Evolutionary conservation across 2,329 filamentous ascomycete species (phyloP).

Genomic region (Colletotrichum filicis): DNA sequence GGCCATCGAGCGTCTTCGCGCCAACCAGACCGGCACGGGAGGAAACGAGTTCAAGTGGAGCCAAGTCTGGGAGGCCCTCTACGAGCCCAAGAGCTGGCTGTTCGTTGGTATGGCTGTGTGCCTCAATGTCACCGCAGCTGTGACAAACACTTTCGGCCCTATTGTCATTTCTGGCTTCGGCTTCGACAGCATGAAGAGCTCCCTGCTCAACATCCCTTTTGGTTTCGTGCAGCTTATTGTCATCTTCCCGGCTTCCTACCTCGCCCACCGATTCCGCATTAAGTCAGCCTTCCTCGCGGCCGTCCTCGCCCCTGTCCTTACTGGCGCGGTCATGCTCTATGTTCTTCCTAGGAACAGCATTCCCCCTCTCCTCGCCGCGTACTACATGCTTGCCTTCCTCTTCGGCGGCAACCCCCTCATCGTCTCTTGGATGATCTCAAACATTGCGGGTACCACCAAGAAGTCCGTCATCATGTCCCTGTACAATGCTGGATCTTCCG

Average conservation of each 20-base stretch:
- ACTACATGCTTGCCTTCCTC: constrained; percentile 74
- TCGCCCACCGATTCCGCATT: constrained; percentile 65
- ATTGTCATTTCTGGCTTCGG: constrained; percentile 71
- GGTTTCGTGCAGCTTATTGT: constrained; percentile 69
- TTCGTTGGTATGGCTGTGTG: constrained; percentile 70
- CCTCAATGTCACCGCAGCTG: constrained; percentile 72
- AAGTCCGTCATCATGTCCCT: constrained; percentile 72
- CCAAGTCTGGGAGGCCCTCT: constrained; percentile 66
- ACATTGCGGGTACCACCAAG: constrained; percentile 76
- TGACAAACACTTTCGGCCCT: constrained; percentile 74
- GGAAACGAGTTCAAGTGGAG: constrained; percentile 75
- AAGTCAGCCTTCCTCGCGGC: constrained; percentile 66
- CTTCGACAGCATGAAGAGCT: constrained; percentile 66
- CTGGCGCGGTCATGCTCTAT: constrained; percentile 68
- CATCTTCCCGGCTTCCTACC: constrained; percentile 68
- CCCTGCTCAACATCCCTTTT: constrained; percentile 75
- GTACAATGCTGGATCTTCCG: constrained; percentile 70
- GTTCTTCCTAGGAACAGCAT: constrained; percentile 54
- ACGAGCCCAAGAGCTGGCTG: constrained; percentile 65
- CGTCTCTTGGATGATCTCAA: constrained; percentile 75
- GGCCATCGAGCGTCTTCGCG: constrained; percentile 76
- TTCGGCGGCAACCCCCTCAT: constrained; percentile 75
- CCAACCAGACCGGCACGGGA: constrained; percentile 81
- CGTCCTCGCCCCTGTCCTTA: constrained; percentile 69
- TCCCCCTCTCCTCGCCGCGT: constrained; percentile 64